Evolutionary conservation across 139 green algal species (phyloP).

Genomic region (Chlorella sorokiniana): DNA sequence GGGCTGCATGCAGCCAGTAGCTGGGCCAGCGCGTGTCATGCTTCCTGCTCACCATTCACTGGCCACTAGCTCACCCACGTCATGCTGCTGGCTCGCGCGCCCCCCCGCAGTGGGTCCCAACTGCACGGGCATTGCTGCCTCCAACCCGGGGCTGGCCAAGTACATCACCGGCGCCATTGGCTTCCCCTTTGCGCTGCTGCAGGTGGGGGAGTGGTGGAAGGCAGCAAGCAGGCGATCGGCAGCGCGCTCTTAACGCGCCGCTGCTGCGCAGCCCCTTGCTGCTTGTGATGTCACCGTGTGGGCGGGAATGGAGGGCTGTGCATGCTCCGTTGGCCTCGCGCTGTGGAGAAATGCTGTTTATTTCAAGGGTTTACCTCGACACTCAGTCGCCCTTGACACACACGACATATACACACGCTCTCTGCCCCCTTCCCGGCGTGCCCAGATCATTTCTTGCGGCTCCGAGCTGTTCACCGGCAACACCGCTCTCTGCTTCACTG

Average conservation of each 20-base stretch:
- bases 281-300: not conserved
- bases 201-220: not conserved
- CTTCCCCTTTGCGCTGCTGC: slow-evolving; percentile 74
- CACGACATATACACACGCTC: not conserved
- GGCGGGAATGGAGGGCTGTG: too few relatives aligned
- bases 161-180: slow-evolving; percentile 60
- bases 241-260: too few relatives aligned
- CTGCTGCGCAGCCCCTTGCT: not conserved
- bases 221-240: too few relatives aligned
- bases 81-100: too few relatives aligned
- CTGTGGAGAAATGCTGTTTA: not conserved
- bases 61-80: not conserved
- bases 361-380: not conserved
- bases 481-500: slow-evolving; percentile 69
- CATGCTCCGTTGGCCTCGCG: not conserved
- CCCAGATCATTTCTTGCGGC: slow-evolving; percentile 52
- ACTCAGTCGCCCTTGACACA: not conserved
- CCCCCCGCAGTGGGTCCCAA: slow-evolving; percentile 51
- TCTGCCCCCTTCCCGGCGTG: not conserved
- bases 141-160: slow-evolving; percentile 65
- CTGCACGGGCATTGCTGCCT: slow-evolving; percentile 59
- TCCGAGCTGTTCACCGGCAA: slow-evolving; percentile 91
- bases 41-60: not conserved
- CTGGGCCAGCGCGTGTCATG: not conserved
- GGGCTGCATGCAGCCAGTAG: not conserved